Base-by-base conservation (phyloP, 106 monocot genomes). In the Xerophyta viscosa region DNA sequence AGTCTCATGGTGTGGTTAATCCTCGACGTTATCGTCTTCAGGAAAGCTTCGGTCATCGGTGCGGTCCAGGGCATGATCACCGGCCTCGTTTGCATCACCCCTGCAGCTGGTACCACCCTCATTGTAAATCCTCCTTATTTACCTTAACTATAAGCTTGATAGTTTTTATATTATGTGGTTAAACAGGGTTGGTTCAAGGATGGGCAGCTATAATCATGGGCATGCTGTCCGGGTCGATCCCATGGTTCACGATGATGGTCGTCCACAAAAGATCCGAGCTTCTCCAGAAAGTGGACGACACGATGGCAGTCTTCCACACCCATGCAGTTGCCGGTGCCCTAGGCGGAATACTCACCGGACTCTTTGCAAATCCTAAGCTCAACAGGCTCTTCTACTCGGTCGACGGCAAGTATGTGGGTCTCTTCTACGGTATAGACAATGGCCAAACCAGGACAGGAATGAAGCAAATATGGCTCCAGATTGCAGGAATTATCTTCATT, bases 241-340 rank as follows among this genome's bases (percentile, higher is more conserved):
- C 77, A 3, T 77, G 71, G 71, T 77, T 59, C 71, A 71, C 66
- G 54, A 71, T 77, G 71, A 77, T 77, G 77, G 31, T 61, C 28
- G 66, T 77, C 31, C 57, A 61, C 62, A 77, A 77, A 44, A 66
- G 62, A 11, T 77, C 31, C 18, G 24, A 47, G 0, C 30, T 77
- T 11, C 73, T 78, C 3, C 67, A 73, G 58, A 68, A 71, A 44
- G 78, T 78, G 17, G 66, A 66, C 49, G 66, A 67, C 57, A 67
- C 66, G 11, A 46, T 67, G 27, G 66, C 33, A 0, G 57, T 67
- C 31, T 48, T 67, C 36, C 66, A 67, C 57, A 67, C 66, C 12
- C 66, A 67, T 20, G 66, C 57, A 3, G 43, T 79, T 11, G 67
- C 73, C 3, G 79, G 78, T 10, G 9, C 64, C 41, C 65, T 79